Evolutionary conservation across 768 basidiomycete species (phyloP).

Genomic region (Kwoniella dendrophila): DNA sequence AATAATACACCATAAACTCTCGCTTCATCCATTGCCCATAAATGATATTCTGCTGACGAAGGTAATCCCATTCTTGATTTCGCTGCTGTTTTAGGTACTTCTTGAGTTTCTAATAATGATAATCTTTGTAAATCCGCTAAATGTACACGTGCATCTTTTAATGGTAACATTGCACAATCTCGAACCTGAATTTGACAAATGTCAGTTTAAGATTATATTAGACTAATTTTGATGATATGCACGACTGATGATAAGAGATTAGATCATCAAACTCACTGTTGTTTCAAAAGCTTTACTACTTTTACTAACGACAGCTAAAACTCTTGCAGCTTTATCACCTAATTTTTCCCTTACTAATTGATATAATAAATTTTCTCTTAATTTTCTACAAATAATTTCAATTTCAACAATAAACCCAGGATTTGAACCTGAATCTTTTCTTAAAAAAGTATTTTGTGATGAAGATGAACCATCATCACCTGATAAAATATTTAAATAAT

Average conservation of each 20-base stretch:
- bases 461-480: slow-evolving; percentile 39
- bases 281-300: slow-evolving; percentile 94
- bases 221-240: not conserved
- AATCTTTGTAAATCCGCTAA: slow-evolving; percentile 77
- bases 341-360: slow-evolving; percentile 67
- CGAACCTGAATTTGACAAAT: slow-evolving; percentile 70
- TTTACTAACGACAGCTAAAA: slow-evolving; percentile 74
- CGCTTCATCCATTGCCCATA: slow-evolving; percentile 89
- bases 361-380: slow-evolving; percentile 70
- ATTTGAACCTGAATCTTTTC: slow-evolving; percentile 24
- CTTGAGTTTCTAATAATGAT: slow-evolving; percentile 84
- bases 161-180: slow-evolving; percentile 87
- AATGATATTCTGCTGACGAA: slow-evolving; percentile 52
- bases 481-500: slow-evolving; percentile 37
- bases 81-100: slow-evolving; percentile 86
- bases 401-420: slow-evolving; percentile 41
- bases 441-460: slow-evolving; percentile 31
- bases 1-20: slow-evolving; percentile 80
- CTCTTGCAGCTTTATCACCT: slow-evolving; percentile 78
- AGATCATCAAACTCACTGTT: slow-evolving; percentile 74
- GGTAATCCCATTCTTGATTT: slow-evolving; percentile 66
- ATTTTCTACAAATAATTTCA: slow-evolving; percentile 54
- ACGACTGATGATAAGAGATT: too few species aligned
- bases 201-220: too few species aligned
- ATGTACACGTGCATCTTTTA: slow-evolving; percentile 80